phyloP scores from a whole-genome alignment of 805 yeast genomes.

The Saccharomycopsis lassenensis region DNA sequence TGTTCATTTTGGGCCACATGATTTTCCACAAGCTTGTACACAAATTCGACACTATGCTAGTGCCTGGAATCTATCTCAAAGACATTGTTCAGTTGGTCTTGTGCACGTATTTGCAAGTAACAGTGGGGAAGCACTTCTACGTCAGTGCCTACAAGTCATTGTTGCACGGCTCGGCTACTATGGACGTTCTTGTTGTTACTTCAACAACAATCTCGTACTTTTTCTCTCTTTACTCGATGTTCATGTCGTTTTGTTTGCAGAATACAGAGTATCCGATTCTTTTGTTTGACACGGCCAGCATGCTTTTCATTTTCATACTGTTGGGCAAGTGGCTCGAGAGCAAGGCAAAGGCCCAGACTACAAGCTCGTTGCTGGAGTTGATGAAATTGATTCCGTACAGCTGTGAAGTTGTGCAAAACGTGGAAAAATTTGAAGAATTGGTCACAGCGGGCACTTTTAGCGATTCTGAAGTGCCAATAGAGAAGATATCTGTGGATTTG shows the following conservation, averaged over 20 bases:
- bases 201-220: conserved; percentile 72
- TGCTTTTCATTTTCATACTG: conserved; percentile 76
- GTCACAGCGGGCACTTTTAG: background rate
- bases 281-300: conserved; percentile 76
- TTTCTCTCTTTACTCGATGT: conserved; percentile 60
- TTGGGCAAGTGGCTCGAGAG: conserved; percentile 89
- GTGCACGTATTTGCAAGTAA: conserved; percentile 50
- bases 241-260: conserved; percentile 36
- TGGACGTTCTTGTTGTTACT: conserved; percentile 83
- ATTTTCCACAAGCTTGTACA: conserved; percentile 24
- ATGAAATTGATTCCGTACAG: conserved; percentile 71
- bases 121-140: conserved; percentile 59
- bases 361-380: conserved; percentile 74
- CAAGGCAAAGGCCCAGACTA: conserved; percentile 87
- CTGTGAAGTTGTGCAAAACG: conserved; percentile 51
- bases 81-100: conserved; percentile 49
- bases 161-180: conserved; percentile 63
- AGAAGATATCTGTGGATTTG: conserved; percentile 58
- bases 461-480: conserved; percentile 19
- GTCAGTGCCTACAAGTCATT: conserved; percentile 54
- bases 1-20: conserved; percentile 36
- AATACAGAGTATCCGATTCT: conserved; percentile 38
- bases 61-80: conserved; percentile 57
- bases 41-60: conserved; percentile 22
- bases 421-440: conserved; percentile 10